These are phyloP conservation scores for Pachyrhizus erosus DNA, from an alignment of 306 rosid species.

Conservation along the genomic window DNA sequence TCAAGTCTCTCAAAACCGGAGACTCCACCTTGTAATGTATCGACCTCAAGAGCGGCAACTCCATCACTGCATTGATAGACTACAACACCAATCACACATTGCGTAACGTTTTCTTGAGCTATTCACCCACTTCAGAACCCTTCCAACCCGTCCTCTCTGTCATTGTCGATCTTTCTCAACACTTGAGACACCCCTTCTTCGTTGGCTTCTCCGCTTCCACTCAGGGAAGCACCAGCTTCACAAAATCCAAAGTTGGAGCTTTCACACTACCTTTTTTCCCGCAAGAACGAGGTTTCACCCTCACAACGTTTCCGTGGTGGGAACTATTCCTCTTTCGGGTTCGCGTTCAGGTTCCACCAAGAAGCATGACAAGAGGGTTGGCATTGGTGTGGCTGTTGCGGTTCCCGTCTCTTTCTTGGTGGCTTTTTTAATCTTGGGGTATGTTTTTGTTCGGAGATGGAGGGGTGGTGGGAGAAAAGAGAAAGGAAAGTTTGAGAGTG, in stretches of 20 bases:
- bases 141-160: constrained; percentile 44
- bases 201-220: neutral
- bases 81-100: constrained; percentile 54
- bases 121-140: constrained; percentile 41
- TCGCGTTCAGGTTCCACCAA: neutral
- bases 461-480: neutral
- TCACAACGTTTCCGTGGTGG: constrained; percentile 7
- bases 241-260: neutral
- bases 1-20: constrained; percentile 58
- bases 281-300: neutral
- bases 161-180: constrained; percentile 54
- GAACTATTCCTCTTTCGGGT: neutral
- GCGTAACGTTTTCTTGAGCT: constrained; percentile 61
- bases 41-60: constrained; percentile 65
- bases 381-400: neutral
- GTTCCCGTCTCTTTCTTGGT: neutral
- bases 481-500: neutral
- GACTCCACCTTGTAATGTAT: constrained; percentile 57
- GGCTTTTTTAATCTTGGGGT: neutral
- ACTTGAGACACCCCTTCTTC: constrained; percentile 40
- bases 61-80: constrained; percentile 75
- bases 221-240: neutral
- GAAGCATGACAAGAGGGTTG: neutral
- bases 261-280: neutral
- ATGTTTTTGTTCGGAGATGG: neutral